These are phyloP conservation scores for Diplodia sapinea DNA, from an alignment of 2,329 filamentous ascomycete species.

Conservation along the genomic window DNA sequence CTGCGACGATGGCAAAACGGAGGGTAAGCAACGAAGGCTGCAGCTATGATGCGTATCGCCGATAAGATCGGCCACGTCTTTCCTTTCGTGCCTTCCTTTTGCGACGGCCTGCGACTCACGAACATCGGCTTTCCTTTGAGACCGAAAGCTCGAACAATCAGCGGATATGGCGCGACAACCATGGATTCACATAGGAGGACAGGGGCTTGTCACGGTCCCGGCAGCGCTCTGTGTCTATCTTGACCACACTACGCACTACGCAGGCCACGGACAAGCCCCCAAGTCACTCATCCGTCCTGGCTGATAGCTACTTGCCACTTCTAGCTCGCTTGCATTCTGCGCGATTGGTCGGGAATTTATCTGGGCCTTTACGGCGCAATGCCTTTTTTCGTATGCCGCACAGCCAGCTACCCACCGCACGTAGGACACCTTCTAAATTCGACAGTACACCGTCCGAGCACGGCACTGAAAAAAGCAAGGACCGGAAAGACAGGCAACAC, in stretches of 20 bases:
- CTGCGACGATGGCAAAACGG: neutral
- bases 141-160: no score
- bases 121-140: neutral
- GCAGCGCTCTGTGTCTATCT: neutral
- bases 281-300: neutral
- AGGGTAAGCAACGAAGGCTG: neutral
- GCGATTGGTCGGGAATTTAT: no score
- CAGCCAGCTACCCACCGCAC: neutral
- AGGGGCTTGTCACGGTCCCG: neutral
- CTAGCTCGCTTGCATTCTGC: neutral
- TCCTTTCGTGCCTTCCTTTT: neutral
- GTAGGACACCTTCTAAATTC: neutral
- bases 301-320: neutral
- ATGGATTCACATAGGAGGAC: neutral
- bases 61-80: slow-evolving; percentile 13
- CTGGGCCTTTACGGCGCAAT: neutral
- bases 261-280: neutral
- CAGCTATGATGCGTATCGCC: neutral
- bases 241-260: neutral
- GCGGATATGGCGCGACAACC: no score
- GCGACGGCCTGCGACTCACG: neutral
- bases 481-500: neutral
- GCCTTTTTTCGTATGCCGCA: neutral
- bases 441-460: neutral
- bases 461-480: no score